Evolutionary conservation across 305 asterid species (phyloP).

Genomic region (Ajuga reptans): DNA sequence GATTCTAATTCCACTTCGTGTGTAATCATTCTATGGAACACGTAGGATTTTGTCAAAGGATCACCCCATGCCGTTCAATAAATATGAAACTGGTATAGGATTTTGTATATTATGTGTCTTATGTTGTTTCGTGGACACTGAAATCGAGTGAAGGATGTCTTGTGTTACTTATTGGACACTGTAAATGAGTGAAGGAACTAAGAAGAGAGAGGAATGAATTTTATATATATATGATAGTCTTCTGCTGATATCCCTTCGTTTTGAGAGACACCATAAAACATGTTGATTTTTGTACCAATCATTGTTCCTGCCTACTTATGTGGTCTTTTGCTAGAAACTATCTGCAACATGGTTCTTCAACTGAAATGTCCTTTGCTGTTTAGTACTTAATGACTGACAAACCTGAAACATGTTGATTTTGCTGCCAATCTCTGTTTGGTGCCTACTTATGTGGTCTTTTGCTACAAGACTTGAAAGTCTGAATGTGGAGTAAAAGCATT

Average conservation of each 20-base stretch:
- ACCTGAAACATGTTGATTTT: neutral
- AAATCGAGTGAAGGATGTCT: no score
- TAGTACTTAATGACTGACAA: no score
- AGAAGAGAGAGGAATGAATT: no score
- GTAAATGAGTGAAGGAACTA: neutral
- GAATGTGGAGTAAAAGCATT: neutral
- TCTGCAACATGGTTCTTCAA: constrained; percentile 5
- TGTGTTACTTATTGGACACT: no score
- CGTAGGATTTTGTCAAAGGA: neutral
- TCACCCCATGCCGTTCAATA: neutral
- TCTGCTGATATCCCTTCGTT: neutral
- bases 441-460: neutral
- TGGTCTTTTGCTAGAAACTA: neutral
- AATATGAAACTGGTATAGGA: neutral
- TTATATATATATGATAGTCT: no score
- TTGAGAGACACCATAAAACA: neutral
- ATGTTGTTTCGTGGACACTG: neutral
- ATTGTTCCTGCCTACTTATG: neutral
- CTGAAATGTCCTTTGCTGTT: neutral
- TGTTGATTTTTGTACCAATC: neutral
- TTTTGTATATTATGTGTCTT: neutral
- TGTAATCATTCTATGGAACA: neutral
- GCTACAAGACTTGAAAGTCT: no score
- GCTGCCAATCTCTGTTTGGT: neutral
- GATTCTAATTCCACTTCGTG: neutral